phyloP scores from a whole-genome alignment of 2,329 filamentous ascomycete genomes.

The Epichloe coenophiala region DNA sequence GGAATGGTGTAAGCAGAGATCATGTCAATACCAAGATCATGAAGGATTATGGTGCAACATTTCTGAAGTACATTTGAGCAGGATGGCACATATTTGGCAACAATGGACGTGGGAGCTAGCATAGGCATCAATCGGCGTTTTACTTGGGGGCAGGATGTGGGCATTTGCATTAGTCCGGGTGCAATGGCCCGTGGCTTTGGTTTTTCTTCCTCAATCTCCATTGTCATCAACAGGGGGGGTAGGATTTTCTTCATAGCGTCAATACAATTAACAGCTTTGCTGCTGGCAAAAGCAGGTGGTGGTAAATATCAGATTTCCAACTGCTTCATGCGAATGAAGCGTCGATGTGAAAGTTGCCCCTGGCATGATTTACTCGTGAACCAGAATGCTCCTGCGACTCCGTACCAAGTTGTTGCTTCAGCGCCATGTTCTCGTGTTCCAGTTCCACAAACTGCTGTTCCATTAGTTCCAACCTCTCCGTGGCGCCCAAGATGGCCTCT shows the following conservation, averaged over 20 bases:
- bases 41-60: constrained; percentile 3
- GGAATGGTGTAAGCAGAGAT: constrained; percentile 3
- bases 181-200: not conserved
- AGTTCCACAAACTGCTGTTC: constrained; percentile 37
- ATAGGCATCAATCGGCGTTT: constrained; percentile 25
- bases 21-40: constrained; percentile 5
- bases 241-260: not conserved
- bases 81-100: constrained; percentile 17
- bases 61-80: constrained; percentile 7
- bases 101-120: constrained; percentile 21
- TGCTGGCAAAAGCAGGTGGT: not conserved
- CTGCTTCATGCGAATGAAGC: not conserved
- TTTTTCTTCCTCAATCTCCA: not conserved
- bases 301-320: not conserved
- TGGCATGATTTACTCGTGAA: constrained; percentile 4
- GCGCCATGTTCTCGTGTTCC: constrained; percentile 29
- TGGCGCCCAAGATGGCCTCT: constrained; percentile 49
- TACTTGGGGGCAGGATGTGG: constrained; percentile 14
- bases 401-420: constrained; percentile 11
- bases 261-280: not conserved
- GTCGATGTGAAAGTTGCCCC: not conserved
- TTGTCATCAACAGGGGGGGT: not conserved
- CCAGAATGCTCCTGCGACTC: constrained; percentile 8
- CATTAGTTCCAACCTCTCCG: constrained; percentile 47
- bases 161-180: constrained; percentile 10